Conservation (phyloP, 345 rosid species). For the Eucalyptus pumila region DNA sequence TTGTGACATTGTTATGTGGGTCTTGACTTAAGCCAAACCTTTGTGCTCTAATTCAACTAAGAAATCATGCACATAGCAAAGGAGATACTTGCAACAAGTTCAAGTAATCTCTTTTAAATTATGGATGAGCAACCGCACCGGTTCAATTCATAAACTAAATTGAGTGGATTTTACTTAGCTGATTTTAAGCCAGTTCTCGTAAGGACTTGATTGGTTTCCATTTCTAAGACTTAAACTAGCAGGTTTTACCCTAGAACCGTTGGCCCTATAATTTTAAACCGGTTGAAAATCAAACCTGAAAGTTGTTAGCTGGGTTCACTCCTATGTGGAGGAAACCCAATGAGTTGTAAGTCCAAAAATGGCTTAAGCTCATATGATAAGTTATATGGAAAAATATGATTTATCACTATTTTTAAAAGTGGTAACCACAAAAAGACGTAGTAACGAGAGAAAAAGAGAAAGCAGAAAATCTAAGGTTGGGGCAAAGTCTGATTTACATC, state of each 20-base stretch:
- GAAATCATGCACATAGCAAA: neutral
- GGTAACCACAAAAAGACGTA: too few species aligned
- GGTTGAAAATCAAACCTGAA: neutral
- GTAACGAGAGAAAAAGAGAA: too few species aligned
- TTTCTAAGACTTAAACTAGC: neutral
- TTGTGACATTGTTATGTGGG: neutral
- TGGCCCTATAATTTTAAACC: neutral
- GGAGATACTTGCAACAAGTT: neutral
- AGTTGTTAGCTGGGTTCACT: neutral
- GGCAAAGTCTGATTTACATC: too few species aligned
- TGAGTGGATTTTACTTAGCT: neutral
- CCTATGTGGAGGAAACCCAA: too few species aligned
- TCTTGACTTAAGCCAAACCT: neutral
- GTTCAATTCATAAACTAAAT: neutral
- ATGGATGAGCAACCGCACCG: fast-evolving
- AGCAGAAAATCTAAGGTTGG: too few species aligned
- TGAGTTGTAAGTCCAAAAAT: too few species aligned
- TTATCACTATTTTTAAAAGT: too few species aligned
- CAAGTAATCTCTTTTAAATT: neutral
- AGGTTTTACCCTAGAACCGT: neutral
- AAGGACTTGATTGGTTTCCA: neutral
- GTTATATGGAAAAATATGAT: too few species aligned
- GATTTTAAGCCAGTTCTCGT: fast-evolving
- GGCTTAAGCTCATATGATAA: too few species aligned
- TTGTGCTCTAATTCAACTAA: neutral